Base-by-base conservation (phyloP, 2,329 filamentous ascomycete species). In the Alternaria atra region DNA sequence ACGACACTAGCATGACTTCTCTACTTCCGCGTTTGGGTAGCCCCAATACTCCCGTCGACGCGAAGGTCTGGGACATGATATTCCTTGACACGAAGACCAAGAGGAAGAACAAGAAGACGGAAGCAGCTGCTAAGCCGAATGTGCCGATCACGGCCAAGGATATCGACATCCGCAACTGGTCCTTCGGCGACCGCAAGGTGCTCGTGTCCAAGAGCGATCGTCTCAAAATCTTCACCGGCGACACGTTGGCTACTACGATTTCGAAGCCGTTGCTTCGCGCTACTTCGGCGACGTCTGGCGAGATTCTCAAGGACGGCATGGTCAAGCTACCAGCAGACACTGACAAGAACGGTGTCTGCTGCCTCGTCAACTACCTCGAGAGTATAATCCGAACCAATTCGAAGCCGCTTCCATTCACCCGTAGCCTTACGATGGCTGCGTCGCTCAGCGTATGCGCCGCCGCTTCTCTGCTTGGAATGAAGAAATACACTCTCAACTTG, bases 321-420 rank as follows among this genome's bases (percentile, higher is more conserved):
- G 0, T 35, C 4, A 6, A 23, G 1, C 7, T 48, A 3, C 17
- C 17, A 3, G 12, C 4, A 25, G 1, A 13, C 0, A 4, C 7
- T 10, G 46, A 48, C 7, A 20, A 6, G 4, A 20, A 15, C 0
- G 46, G 12, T 1, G 4, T 25, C 1, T 10, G 0, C 12, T 2
- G 2, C 30, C 12, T 48, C 0, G 3, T 48, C 12, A 1, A 15
- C 0, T 48, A 48, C 9, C 17, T 48, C 13, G 30, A 48, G 12
- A 6, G 2, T 4, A 3, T 35, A 1, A n/a, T 48, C 1, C 1
- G 20, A 0, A 7, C 1, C 0, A 6, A 10, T 0, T 1, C 0
- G 0, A 23, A 23, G 1, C 4, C 12, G 4, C 2, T 1, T 8
- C 44, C 17, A 1, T 9, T 34, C 4, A 0, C 7, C 6, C 44